Conservation (phyloP, 345 rosid genomes). For the Clarkia xantiana region DNA sequence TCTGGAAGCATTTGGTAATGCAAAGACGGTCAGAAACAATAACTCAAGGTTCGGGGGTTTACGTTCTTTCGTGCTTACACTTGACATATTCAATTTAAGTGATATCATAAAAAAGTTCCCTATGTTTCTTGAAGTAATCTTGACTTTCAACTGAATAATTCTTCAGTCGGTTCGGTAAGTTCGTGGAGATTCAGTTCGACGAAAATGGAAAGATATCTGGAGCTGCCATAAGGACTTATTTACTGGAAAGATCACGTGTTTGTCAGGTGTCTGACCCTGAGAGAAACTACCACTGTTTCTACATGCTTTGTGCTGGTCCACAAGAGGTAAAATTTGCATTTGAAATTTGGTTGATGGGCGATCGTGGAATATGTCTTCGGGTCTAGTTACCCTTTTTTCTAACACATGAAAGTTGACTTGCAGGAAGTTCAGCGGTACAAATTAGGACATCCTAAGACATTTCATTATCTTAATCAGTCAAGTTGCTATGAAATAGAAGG, state of each 20-base stretch:
- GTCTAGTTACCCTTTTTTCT: not conserved
- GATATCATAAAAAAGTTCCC: too few relatives aligned
- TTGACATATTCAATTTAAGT: too few relatives aligned
- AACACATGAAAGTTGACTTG: slow-evolving; percentile 9
- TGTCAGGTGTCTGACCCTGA: slow-evolving; percentile 98
- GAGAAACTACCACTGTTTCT: slow-evolving; percentile 97
- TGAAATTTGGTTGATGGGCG: not conserved
- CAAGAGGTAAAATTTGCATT: slow-evolving; percentile 35
- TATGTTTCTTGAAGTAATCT: not conserved
- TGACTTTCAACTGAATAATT: slow-evolving; percentile 11
- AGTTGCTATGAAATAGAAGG: slow-evolving; percentile 70
- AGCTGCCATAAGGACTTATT: slow-evolving; percentile 94
- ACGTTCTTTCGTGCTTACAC: too few relatives aligned
- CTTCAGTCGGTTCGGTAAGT: slow-evolving; percentile 91
- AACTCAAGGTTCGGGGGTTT: slow-evolving; percentile 52
- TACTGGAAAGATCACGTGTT: slow-evolving; percentile 96
- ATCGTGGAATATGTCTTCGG: too few relatives aligned
- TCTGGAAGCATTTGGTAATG: slow-evolving; percentile 96
- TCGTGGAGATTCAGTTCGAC: slow-evolving; percentile 97
- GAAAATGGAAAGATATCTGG: slow-evolving; percentile 75
- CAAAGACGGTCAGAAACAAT: slow-evolving; percentile 92
- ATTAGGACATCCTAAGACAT: slow-evolving; percentile 64
- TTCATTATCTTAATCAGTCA: slow-evolving; percentile 89
- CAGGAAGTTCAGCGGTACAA: slow-evolving; percentile 74
- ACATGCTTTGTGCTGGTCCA: slow-evolving; percentile 98